A percentile compares a stretch with the other conserved stretches of the same genome.
Conservation (phyloP, 106 monocot species). For the Hemerocallis citrina region DNA sequence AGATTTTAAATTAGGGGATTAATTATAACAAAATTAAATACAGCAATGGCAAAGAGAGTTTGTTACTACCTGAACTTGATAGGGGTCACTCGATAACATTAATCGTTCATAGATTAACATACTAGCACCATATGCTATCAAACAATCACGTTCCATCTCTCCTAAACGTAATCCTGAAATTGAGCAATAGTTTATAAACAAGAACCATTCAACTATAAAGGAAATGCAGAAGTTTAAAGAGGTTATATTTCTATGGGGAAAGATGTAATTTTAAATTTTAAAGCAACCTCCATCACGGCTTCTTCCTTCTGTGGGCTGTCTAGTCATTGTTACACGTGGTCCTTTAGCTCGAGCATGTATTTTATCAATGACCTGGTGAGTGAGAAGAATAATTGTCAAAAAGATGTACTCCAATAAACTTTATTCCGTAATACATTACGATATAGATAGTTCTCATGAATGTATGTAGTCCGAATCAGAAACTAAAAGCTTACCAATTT, state of each 20-base stretch:
- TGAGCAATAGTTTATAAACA: neutral
- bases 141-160: constrained; percentile 98
- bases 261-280: neutral
- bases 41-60: neutral
- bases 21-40: neutral
- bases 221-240: neutral
- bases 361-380: constrained; percentile 56
- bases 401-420: neutral
- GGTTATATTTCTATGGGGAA: neutral
- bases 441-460: neutral
- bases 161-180: constrained; percentile 73
- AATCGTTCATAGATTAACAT: constrained; percentile 95
- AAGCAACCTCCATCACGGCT: constrained; percentile 72
- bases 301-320: constrained; percentile 97
- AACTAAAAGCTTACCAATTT: neutral
- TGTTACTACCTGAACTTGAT: constrained; percentile 75
- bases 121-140: constrained; percentile 97
- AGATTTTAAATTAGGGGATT: neutral
- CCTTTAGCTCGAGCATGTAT: constrained; percentile 95
- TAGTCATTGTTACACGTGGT: constrained; percentile 65
- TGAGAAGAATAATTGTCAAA: neutral
- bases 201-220: neutral
- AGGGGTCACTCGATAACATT: constrained; percentile 96
- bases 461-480: neutral
- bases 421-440: neutral